These are phyloP conservation scores for Moesziomyces aphidis DNA, from an alignment of 1,284 basidiomycete species.

Conservation along the genomic window DNA sequence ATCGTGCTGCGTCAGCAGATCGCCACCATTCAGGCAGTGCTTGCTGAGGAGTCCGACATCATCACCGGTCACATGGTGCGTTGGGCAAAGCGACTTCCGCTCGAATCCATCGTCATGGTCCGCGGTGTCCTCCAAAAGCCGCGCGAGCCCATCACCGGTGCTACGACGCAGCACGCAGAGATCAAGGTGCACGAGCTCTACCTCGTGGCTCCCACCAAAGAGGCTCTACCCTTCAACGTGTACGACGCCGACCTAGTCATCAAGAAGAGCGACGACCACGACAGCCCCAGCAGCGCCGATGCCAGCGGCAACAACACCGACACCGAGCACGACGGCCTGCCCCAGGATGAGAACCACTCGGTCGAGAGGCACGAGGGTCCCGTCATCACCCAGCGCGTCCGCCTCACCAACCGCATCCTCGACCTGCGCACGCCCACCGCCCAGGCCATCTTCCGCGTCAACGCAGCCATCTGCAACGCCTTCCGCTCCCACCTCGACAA, in stretches of 20 bases:
- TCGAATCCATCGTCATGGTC: conserved; percentile 60
- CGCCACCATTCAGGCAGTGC: conserved; percentile 60
- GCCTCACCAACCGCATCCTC: conserved; percentile 62
- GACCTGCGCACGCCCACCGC: conserved; percentile 61
- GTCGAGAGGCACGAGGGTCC: conserved; percentile 37
- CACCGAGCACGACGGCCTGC: conserved; percentile 19
- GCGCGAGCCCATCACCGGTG: conserved; percentile 55
- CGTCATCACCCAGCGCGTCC: conserved; percentile 56
- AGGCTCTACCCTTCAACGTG: conserved; percentile 61
- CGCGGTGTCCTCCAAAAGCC: conserved; percentile 55
- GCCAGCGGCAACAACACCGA: conserved; percentile 13
- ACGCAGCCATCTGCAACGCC: conserved; percentile 56
- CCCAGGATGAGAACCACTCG: conserved; percentile 36
- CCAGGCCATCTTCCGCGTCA: conserved; percentile 63
- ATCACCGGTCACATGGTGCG: conserved; percentile 61
- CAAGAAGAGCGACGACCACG: conserved; percentile 45
- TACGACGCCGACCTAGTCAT: conserved; percentile 59
- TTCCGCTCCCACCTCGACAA: conserved; percentile 60
- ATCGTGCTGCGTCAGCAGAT: conserved; percentile 61
- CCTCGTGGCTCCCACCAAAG: conserved; percentile 48
- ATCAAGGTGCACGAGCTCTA: conserved; percentile 58
- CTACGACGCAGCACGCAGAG: conserved; percentile 55
- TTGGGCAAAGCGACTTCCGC: conserved; percentile 59
- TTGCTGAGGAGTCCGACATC: conserved; percentile 42
- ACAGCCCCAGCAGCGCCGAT: conserved; percentile 19